phyloP scores from a whole-genome alignment of 225 moss, liverwort and hornwort genomes.

The Sphagnum contortum region DNA sequence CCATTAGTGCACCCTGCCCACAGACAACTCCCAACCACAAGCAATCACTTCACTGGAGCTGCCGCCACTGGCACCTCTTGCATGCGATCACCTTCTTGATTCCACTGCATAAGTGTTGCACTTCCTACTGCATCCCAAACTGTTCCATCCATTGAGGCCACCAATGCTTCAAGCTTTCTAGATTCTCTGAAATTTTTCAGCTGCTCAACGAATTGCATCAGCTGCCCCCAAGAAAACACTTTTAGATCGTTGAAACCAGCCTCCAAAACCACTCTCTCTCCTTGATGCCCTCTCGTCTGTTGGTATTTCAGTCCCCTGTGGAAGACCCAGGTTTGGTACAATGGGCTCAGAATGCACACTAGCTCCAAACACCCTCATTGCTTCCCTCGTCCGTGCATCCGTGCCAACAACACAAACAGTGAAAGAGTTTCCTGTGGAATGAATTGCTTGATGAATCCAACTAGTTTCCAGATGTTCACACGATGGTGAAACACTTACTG shows the following conservation, averaged over 20 bases:
- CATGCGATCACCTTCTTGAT: slow-evolving; percentile 59
- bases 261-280: slow-evolving; percentile 67
- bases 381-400: slow-evolving; percentile 83
- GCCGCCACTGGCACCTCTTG: slow-evolving; percentile 37
- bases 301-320: slow-evolving; percentile 24
- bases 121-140: slow-evolving; percentile 94
- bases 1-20: slow-evolving; percentile 50
- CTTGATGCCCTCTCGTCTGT: slow-evolving; percentile 56
- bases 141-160: slow-evolving; percentile 71
- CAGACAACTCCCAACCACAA: slow-evolving; percentile 72
- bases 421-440: too few species aligned
- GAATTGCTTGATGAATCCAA: too few species aligned
- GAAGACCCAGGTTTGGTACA: slow-evolving; percentile 30
- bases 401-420: too few species aligned
- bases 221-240: slow-evolving; percentile 51
- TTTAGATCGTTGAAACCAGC: slow-evolving; percentile 92
- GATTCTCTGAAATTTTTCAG: slow-evolving; percentile 58
- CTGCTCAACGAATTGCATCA: slow-evolving; percentile 83
- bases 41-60: slow-evolving; percentile 62
- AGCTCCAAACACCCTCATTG: slow-evolving; percentile 51
- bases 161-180: slow-evolving; percentile 66
- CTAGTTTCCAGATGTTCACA: too few species aligned
- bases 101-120: slow-evolving; percentile 74
- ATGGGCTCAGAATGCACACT: slow-evolving; percentile 34
- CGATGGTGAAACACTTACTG: too few species aligned